Percentiles rank a stretch among this genome's conserved stretches.
Conservation (phyloP, 2,329 filamentous ascomycete species). For the Paecilomyces dactylethromorphus region DNA sequence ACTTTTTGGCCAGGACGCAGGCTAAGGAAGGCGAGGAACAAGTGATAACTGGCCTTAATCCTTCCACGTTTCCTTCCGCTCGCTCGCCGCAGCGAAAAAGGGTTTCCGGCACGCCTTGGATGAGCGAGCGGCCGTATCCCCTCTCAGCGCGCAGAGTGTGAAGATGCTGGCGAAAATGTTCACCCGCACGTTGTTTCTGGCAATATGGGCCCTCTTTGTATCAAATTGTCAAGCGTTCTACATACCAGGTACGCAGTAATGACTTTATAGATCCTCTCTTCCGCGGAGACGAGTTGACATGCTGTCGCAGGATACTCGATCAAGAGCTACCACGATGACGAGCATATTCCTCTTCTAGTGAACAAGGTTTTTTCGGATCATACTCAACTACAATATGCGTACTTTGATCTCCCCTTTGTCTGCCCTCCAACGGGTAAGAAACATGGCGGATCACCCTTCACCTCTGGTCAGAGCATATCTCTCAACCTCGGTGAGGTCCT, state of each 20-base stretch:
- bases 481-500: slow-evolving; percentile 83
- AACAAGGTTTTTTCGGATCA: slow-evolving; percentile 91
- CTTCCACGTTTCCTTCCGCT: not conserved
- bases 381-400: slow-evolving; percentile 86
- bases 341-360: slow-evolving; percentile 75
- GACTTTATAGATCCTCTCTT: slow-evolving; percentile 1
- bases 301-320: slow-evolving; percentile 66
- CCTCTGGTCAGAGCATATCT: slow-evolving; percentile 70
- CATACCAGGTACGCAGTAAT: slow-evolving; percentile 64
- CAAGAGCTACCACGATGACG: slow-evolving; percentile 68
- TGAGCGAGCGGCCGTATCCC: not conserved
- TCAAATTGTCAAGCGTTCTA: slow-evolving; percentile 65
- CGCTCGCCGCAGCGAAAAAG: not conserved
- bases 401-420: slow-evolving; percentile 80
- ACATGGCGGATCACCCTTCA: slow-evolving; percentile 59
- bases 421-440: slow-evolving; percentile 68
- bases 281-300: slow-evolving; percentile 15
- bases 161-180: slow-evolving; percentile 15
- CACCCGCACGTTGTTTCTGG: slow-evolving; percentile 21
- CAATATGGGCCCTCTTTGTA: slow-evolving; percentile 26
- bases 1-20: not conserved
- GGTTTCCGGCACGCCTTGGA: not conserved
- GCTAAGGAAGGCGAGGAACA: not conserved
- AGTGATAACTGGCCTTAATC: not conserved
- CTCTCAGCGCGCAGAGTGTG: not conserved